These are phyloP conservation scores for Escovopsis sp. DNA, from an alignment of 2,329 filamentous ascomycete species.

Conservation along the genomic window DNA sequence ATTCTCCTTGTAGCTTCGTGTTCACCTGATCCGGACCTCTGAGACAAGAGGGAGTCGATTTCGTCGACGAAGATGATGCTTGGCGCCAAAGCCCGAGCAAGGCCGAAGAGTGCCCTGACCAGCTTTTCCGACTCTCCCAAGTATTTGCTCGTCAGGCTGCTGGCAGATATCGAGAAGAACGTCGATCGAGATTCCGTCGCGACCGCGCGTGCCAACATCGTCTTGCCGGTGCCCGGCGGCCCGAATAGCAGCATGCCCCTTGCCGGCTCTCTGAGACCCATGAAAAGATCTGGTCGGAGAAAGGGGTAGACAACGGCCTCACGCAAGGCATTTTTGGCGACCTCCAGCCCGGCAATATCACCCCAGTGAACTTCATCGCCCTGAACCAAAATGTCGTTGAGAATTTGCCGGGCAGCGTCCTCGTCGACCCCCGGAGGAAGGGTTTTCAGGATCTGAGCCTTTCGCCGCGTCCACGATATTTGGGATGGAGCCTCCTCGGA, in stretches of 20 bases:
- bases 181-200: conserved; percentile 90
- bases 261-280: conserved; percentile 85
- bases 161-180: conserved; percentile 94
- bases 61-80: conserved; percentile 98
- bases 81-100: conserved; percentile 81
- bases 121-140: conserved; percentile 94
- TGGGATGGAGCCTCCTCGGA: conserved; percentile 20
- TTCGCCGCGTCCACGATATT: conserved; percentile 44
- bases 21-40: conserved; percentile 68
- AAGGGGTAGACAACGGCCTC: conserved; percentile 97
- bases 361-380: conserved; percentile 92
- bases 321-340: conserved; percentile 81
- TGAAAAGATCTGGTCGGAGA: conserved; percentile 85
- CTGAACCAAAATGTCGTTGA: conserved; percentile 90
- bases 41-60: conserved; percentile 84
- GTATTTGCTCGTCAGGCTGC: conserved; percentile 89
- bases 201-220: conserved; percentile 84
- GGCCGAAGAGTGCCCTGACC: conserved; percentile 74
- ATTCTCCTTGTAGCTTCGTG: conserved; percentile 87
- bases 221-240: conserved; percentile 95
- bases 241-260: conserved; percentile 93
- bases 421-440: conserved; percentile 73
- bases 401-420: conserved; percentile 71
- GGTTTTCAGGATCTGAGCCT: conserved; percentile 55
- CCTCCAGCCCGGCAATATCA: conserved; percentile 80